phyloP scores from a whole-genome alignment of 768 basidiomycete genomes.

The Strobilomyces confusus region DNA sequence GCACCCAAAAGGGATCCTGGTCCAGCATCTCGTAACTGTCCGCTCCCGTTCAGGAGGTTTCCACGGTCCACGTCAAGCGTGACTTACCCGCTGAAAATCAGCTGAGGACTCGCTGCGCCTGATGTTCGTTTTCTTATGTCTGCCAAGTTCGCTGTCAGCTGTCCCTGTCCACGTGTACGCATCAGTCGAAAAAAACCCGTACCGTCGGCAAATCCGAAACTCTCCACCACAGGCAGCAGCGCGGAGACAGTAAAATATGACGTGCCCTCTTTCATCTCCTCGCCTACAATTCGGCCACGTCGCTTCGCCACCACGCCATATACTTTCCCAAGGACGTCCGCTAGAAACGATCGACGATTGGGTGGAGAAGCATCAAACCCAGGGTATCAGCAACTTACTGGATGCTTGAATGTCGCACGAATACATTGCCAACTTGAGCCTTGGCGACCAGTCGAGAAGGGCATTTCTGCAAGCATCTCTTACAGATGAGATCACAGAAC shows the following conservation, averaged over 20 bases:
- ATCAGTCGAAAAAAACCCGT: background rate
- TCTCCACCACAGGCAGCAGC: conserved; percentile 91
- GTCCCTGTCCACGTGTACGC: background rate
- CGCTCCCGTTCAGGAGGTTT: conserved; percentile 15
- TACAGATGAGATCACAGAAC: conserved; percentile 84
- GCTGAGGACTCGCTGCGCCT: conserved; percentile 94
- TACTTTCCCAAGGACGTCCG: conserved; percentile 96
- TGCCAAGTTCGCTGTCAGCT: conserved; percentile 29
- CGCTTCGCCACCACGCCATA: conserved; percentile 93
- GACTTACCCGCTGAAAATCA: conserved; percentile 90
- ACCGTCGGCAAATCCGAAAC: conserved; percentile 98
- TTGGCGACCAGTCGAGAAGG: conserved; percentile 94
- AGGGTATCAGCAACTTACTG: conserved; percentile 49
- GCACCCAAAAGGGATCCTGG: conserved; percentile 96
- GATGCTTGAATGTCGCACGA: conserved; percentile 98
- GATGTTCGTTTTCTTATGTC: conserved; percentile 96
- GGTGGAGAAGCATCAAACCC: conserved; percentile 8
- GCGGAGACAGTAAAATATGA: conserved; percentile 91
- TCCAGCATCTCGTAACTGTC: conserved; percentile 87
- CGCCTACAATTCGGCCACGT: conserved; percentile 87
- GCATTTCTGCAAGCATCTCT: conserved; percentile 89
- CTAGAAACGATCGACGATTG: conserved; percentile 36
- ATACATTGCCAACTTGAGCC: conserved; percentile 98
- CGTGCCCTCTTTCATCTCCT: conserved; percentile 99
- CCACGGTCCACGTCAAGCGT: background rate